Base-by-base conservation (phyloP, 331 rosid species). In the Ulmus americana region DNA sequence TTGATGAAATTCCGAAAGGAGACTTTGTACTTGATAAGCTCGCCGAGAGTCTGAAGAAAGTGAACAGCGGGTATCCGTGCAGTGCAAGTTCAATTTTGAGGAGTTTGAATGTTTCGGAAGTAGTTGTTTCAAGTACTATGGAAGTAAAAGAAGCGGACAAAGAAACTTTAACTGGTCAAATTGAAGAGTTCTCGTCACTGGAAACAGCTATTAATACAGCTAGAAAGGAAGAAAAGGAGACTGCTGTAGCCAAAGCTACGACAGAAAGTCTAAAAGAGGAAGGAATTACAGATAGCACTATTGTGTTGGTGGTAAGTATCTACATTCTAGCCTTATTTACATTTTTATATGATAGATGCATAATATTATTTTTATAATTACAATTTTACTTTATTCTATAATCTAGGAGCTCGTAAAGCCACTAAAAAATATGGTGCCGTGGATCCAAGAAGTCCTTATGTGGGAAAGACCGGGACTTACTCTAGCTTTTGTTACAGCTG, bases 1-100 rank as follows among this genome's bases (percentile, higher is more conserved):
- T 82, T 39, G 81, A 85, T 7, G 97, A 87, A 75, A 66, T 94
- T 62, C 95, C 97, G 0, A 94, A 94, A 65, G 99, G 97, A 40
- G 97, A 94, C 47, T 87, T 77, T n/a, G 85, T 94, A 12, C 82
- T 90, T 5, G 79, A 85, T 65, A 86, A 87, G 85, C 86, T 94
- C n/a, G 83, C 90, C 1, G 90, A 79, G 73, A 82, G 78, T 81
- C 85, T 87, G 20, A 82, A 75, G 75, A 84, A 60, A 79, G 62
- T 59, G 45, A 80, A 63, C 50, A 65, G 72, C 46, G 71, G 78
- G 53, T 82, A 81, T 52, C 79, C 91, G 1, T 82, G 90, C 61
- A 81, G 90, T 65, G 96, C 96, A 42, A 82, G 82, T 67, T 76
- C 95, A 39, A 64, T 80, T 63, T 90, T 94, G 1, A 69, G 76